A percentile compares a stretch with the other conserved stretches of the same genome.
These are phyloP conservation scores for Adansonia grandidieri DNA, from an alignment of 441 rosid species.

Conservation along the genomic window DNA sequence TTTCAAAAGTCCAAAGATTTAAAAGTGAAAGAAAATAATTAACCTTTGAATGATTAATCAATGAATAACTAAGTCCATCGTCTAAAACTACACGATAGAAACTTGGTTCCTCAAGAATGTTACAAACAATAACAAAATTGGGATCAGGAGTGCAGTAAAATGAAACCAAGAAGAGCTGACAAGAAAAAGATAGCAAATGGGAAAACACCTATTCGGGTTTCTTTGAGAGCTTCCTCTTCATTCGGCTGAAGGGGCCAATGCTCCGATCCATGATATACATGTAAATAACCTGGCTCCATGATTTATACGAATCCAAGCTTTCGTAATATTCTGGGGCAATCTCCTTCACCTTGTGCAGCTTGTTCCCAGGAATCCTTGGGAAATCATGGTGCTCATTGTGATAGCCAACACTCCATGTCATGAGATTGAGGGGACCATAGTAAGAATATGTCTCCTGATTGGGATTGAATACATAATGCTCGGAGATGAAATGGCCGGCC, in stretches of 20 bases:
- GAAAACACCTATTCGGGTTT: constrained; percentile 56
- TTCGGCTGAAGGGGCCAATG: constrained; percentile 77
- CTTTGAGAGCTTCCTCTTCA: constrained; percentile 70
- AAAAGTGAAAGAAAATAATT: neutral
- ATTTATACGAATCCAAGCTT: constrained; percentile 58
- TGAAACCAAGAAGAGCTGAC: constrained; percentile 4
- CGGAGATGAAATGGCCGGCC: constrained; percentile 94
- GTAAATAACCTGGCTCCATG: constrained; percentile 89
- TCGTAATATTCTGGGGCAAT: constrained; percentile 85
- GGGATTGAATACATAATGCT: constrained; percentile 83
- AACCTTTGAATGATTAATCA: neutral
- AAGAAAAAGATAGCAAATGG: neutral
- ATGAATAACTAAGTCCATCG: constrained; percentile 18
- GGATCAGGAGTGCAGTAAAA: neutral
- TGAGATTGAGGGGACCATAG: constrained; percentile 77
- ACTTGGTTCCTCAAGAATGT: constrained; percentile 32
- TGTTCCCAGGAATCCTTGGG: constrained; percentile 86
- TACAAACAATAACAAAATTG: constrained; percentile 21
- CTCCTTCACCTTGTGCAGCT: constrained; percentile 80
- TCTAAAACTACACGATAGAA: constrained; percentile 19
- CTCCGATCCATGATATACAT: constrained; percentile 74
- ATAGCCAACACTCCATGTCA: constrained; percentile 87
- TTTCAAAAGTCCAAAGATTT: too few relatives aligned
- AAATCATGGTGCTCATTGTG: constrained; percentile 96
- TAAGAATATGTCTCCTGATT: constrained; percentile 88